Conservation (phyloP, 1,284 basidiomycete species). For the Porogramme epimiltina region DNA sequence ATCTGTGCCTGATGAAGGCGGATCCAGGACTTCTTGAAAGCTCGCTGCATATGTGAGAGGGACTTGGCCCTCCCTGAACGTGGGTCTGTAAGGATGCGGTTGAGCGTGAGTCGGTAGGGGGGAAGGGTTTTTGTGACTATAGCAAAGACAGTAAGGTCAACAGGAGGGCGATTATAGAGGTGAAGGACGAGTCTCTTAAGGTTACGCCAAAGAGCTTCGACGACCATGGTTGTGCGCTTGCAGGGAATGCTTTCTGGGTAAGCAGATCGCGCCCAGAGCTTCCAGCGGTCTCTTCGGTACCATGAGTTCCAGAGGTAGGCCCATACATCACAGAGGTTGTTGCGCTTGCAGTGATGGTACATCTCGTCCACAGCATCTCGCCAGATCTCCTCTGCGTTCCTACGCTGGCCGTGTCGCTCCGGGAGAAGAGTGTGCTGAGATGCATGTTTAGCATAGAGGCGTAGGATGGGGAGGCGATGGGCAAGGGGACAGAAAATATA, state of each 20-base stretch:
- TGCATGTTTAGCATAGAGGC: constrained; percentile 15
- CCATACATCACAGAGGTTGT: constrained; percentile 16
- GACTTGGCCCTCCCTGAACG: not conserved
- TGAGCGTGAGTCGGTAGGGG: constrained; percentile 6
- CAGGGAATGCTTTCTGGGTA: constrained; percentile 4
- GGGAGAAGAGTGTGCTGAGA: constrained; percentile 17
- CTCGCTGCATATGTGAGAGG: not conserved
- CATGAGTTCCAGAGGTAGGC: constrained; percentile 22
- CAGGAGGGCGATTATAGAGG: constrained; percentile 12
- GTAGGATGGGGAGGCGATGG: constrained; percentile 12
- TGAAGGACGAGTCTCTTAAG: constrained; percentile 13
- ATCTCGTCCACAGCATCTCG: constrained; percentile 15
- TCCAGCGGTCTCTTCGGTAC: constrained; percentile 13
- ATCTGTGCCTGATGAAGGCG: constrained; percentile 5
- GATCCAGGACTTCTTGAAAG: constrained; percentile 1
- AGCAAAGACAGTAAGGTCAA: constrained; percentile 9
- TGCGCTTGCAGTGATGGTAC: constrained; percentile 15
- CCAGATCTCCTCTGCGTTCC: constrained; percentile 7
- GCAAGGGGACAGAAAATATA: constrained; percentile 15
- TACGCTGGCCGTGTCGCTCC: constrained; percentile 12
- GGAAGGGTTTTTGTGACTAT: constrained; percentile 13
- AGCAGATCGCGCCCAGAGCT: constrained; percentile 14
- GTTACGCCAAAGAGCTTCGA: constrained; percentile 17
- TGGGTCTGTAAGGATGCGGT: not conserved
- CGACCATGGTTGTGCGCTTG: constrained; percentile 20